Base-by-base conservation (phyloP, 306 rosid species). In the Gleditsia sinensis region DNA sequence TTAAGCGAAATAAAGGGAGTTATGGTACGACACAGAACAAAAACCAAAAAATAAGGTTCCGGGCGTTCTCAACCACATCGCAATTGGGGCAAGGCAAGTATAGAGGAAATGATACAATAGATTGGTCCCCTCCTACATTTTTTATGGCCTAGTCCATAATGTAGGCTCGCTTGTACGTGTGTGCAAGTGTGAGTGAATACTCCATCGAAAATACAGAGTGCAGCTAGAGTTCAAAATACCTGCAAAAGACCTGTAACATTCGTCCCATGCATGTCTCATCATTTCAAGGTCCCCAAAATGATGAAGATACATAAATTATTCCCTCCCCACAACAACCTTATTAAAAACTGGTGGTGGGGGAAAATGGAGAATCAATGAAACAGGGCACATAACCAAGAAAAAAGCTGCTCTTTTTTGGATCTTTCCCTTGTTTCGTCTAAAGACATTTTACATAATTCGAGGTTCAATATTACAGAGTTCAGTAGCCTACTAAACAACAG, bases 371-470 rank as follows among this genome's bases (percentile, higher is more conserved):
- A 42, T 0, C 3, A 39, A 37, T 0, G 12, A 72, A 72, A 59
- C 34, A 67, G 66, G 77, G 21, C 79, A 58, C 74, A 1, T 2
- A 9, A 40, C 14, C 2, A 9, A 45, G 3, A 12, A 34, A 66
- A 80, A 80, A 76, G 77, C 84, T 74, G 76, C 78, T n/a, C 19
- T 51, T 25, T 75, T 76, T 75, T 83, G 81, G 79, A 70, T 53
- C 64, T 66, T 78, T 37, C 80, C 75, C 69, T 62, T 50, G 49
- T 75, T 75, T 73, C 69, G 46, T 68, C 68, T 79, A 69, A 24
- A 42, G 0, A 14, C 5, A 64, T 57, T 30, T 64, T 75, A 77
- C 80, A 77, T 70, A 43, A 50, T 32, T 75, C 54, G 32, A 50
- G 71, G 63, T 34, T 34, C 77, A 79, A 65, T 55, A 61, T 55